Base-by-base conservation (phyloP, 192 early-diverging fungal species). In the Linnemannia schmuckeri region DNA sequence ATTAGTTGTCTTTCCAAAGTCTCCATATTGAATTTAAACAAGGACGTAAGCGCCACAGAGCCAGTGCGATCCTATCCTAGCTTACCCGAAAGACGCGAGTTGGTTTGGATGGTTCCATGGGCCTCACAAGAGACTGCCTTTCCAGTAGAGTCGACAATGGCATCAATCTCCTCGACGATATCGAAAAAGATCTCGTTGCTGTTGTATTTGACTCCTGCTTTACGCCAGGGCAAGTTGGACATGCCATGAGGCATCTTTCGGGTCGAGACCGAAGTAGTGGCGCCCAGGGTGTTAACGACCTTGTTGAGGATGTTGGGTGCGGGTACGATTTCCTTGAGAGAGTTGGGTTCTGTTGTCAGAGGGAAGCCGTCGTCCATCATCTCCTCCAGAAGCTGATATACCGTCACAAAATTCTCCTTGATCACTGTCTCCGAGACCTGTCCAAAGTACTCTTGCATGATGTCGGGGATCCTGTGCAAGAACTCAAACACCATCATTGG, bases 181-280 rank as follows among this genome's bases (percentile, higher is more conserved):
- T 99, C 98, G 81, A 99, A 94, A 81, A 96, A 98, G 74, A 99
- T 95, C 88, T 99, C 97, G 90, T 99, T 99, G 68, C 93, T 93
- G 3, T 93, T 90, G 81, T 99, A 96, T 86, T 96, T 95, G 47
- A 98, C 95, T 37, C 96, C 96, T 37, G 92, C 90, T 54, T 94
- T 92, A 74, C 98, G 90, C 98, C 98, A 99, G 13, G 97, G 96
- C 30, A 97, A 92, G 79, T 90, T 93, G 13, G 95, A 95, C 82
- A 95, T 88, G 33, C 92, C 94, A 27, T 91, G 90, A 40, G 94
- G 94, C 61, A 92, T 83, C 78, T 94, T 90, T 9, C 88, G 89
- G 40, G 81, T 80, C 37, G 81, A 88, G 70, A 82, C 81, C 4
- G 80, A 82, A 33, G 72, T 81, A 12, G 89, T 90, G 33, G 90